phyloP scores from a whole-genome alignment of 78 protist species.

The Trichosphaerium sp. region DNA sequence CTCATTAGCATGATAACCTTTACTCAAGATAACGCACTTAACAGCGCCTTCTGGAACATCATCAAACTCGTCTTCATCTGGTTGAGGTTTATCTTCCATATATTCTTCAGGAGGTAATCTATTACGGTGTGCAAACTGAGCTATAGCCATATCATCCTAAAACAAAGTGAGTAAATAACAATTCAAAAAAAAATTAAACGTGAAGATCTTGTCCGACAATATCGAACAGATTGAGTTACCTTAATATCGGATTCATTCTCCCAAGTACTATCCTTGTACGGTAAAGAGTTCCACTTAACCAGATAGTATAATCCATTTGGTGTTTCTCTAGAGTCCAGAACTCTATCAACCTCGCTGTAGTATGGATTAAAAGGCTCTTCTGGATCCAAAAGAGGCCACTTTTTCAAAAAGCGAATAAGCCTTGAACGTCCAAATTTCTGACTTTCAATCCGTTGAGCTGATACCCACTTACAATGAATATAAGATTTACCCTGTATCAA shows the following conservation, averaged over 20 bases:
- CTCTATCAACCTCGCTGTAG: slow-evolving; percentile 1
- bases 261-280: slow-evolving; percentile 65
- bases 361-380: slow-evolving; percentile 1
- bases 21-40: slow-evolving; percentile 21
- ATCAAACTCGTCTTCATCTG: slow-evolving; percentile 22
- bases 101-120: slow-evolving; percentile 11
- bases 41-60: slow-evolving; percentile 1
- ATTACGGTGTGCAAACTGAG: background rate
- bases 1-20: background rate
- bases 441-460: too few species aligned
- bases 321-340: background rate
- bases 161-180: background rate
- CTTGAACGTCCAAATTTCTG: too few species aligned
- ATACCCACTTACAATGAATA: too few species aligned
- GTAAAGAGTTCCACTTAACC: slow-evolving; percentile 53
- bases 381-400: too few species aligned
- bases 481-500: too few species aligned
- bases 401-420: too few species aligned
- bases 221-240: slow-evolving; percentile 11
- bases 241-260: slow-evolving; percentile 33
- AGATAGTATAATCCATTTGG: background rate
- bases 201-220: too few species aligned
- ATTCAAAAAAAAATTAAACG: too few species aligned
- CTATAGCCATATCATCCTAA: background rate
- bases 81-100: slow-evolving; percentile 6